Percentiles rank a stretch among this genome's conserved stretches.
phyloP scores from a whole-genome alignment of 1,284 basidiomycete genomes.

The Cryptococcus floricola region DNA sequence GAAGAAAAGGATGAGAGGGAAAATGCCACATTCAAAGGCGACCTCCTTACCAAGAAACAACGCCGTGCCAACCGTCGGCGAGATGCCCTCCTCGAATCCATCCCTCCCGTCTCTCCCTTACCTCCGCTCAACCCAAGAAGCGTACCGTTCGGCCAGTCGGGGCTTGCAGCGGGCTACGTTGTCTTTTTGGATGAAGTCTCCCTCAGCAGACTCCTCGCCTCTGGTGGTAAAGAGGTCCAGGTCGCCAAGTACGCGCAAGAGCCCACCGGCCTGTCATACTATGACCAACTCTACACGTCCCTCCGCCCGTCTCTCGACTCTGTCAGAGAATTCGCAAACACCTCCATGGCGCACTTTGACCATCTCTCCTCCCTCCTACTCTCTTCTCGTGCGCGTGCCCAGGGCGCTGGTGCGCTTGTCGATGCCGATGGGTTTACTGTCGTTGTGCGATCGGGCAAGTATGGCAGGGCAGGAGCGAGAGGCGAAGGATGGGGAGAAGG shows the following conservation, averaged over 20 bases:
- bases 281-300: constrained; percentile 60
- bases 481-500: constrained; percentile 40
- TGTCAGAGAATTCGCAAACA: constrained; percentile 70
- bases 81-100: constrained; percentile 55
- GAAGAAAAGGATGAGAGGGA: constrained; percentile 46
- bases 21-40: constrained; percentile 52
- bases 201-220: constrained; percentile 59
- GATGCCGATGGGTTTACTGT: constrained; percentile 91
- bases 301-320: constrained; percentile 66
- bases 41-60: constrained; percentile 41
- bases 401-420: constrained; percentile 64
- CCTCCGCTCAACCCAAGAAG: constrained; percentile 28
- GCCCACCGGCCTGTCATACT: constrained; percentile 66
- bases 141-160: constrained; percentile 25
- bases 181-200: constrained; percentile 70
- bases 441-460: constrained; percentile 79
- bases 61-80: constrained; percentile 17
- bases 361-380: constrained; percentile 56
- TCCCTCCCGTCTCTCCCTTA: constrained; percentile 42
- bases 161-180: constrained; percentile 60
- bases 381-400: constrained; percentile 52
- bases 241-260: constrained; percentile 30
- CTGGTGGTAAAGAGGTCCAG: constrained; percentile 40
- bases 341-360: constrained; percentile 69
- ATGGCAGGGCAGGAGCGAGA: constrained; percentile 68